Evolutionary conservation across 108 stramenopile genomes (phyloP).

Genomic region (Heterococcus sp.): DNA sequence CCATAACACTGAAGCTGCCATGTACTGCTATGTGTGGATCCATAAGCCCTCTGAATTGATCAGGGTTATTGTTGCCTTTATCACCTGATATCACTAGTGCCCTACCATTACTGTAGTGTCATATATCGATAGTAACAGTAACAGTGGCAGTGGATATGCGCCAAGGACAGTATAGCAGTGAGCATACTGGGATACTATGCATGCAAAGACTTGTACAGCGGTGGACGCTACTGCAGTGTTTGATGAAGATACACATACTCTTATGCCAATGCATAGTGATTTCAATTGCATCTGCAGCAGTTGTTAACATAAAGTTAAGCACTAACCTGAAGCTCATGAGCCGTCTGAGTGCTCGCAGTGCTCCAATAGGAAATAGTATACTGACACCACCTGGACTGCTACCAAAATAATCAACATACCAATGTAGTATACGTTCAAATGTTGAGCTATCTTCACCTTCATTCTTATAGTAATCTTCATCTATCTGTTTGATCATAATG

Average conservation of each 20-base stretch:
- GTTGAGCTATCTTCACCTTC: slow-evolving; percentile 49
- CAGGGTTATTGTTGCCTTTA: slow-evolving; percentile 67
- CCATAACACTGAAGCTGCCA: slow-evolving; percentile 68
- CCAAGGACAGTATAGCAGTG: slow-evolving; percentile 3
- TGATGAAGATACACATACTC: slow-evolving; percentile 19
- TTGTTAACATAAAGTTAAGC: too few species aligned
- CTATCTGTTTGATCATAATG: too few species aligned
- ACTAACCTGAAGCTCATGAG: slow-evolving; percentile 53
- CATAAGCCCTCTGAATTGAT: slow-evolving; percentile 62
- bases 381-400: slow-evolving; percentile 46
- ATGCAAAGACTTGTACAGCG: neutral
- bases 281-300: neutral
- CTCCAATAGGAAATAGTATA: slow-evolving; percentile 65
- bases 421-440: slow-evolving; percentile 51
- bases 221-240: neutral
- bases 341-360: slow-evolving; percentile 57
- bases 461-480: slow-evolving; percentile 49
- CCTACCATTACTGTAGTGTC: slow-evolving; percentile 12
- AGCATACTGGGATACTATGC: neutral
- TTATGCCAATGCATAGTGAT: neutral
- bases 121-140: neutral
- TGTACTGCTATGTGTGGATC: slow-evolving; percentile 74
- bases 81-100: slow-evolving; percentile 62
- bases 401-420: slow-evolving; percentile 60
- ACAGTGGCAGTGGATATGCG: neutral